These are phyloP conservation scores for Polytrichum formosum DNA, from an alignment of 225 moss, liverwort and hornwort species.

Conservation along the genomic window DNA sequence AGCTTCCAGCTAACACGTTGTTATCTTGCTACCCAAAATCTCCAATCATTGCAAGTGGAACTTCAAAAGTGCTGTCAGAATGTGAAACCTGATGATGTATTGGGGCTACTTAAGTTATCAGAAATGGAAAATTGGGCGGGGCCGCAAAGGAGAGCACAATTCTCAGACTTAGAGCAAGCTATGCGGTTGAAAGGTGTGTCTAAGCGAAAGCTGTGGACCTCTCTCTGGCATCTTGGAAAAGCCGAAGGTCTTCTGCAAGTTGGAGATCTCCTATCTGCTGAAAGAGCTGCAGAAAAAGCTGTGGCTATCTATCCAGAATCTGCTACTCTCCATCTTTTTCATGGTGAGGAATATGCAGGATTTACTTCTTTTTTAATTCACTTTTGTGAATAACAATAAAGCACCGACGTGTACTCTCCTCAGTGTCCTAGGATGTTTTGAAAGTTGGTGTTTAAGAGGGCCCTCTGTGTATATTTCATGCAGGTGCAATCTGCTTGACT, in stretches of 20 bases:
- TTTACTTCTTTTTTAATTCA: not conserved
- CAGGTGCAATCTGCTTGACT: conserved; percentile 79
- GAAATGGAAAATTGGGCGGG: conserved; percentile 62
- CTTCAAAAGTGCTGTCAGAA: conserved; percentile 45
- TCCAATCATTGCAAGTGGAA: conserved; percentile 52
- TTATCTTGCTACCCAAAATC: conserved; percentile 55
- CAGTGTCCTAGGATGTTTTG: not conserved
- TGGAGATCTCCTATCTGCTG: conserved; percentile 67
- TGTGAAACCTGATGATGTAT: conserved; percentile 57
- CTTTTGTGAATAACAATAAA: not conserved
- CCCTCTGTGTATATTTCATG: not conserved
- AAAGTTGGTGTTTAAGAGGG: no score
- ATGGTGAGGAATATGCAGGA: conserved; percentile 46
- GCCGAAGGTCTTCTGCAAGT: conserved; percentile 58
- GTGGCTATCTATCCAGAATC: conserved; percentile 50
- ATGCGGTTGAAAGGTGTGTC: conserved; percentile 32
- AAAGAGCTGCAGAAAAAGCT: conserved; percentile 71
- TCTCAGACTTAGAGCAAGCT: conserved; percentile 52
- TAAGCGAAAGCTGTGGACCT: conserved; percentile 53
- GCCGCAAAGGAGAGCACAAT: conserved; percentile 25
- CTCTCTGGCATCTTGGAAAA: conserved; percentile 47
- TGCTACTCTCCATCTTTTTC: conserved; percentile 69
- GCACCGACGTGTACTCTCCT: no score
- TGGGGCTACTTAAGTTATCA: conserved; percentile 63
- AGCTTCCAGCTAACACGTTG: conserved; percentile 76